Base-by-base conservation (phyloP, 2,329 filamentous ascomycete species). In the Epichloe bromicola region DNA sequence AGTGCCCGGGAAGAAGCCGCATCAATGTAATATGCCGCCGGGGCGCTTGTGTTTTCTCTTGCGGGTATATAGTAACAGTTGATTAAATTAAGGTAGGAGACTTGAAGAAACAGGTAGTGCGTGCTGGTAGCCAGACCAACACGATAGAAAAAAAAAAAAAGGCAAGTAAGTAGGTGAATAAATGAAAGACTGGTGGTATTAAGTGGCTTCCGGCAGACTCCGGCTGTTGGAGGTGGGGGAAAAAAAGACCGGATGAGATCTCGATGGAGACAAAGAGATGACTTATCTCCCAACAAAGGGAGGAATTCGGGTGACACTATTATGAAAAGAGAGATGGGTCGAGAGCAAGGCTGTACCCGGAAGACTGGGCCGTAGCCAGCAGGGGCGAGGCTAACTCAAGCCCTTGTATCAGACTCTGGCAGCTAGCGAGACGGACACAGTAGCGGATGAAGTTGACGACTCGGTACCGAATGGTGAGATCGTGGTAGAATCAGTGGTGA, bases 41-140 rank as follows among this genome's bases (percentile, higher is more conserved):
- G 19, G 26, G 23, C 44, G n/a, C 49, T n/a, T 30, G 37, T 46
- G 6, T 34, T n/a, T 36, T 40, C 39, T 39, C 19, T 43, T 26
- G 37, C 14, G n/a, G 39, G 34, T 48, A 3, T 39, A 37, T 34
- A 44, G 45, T 51, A 45, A 34, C 30, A 12, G 46, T 43, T 34
- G 40, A 20, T 34, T 46, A 14, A 37, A 40, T 40, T 33, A 34
- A 17, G 20, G 3, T 19, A 2, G 26, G 42, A 34, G 42, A 30
- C 12, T 14, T 12, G 30, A 39, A 47, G 4, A 44, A 41, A 34
- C 26, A 56, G 60, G 57, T 58, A 54, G 56, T 53, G 60, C 55
- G 64, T 63, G 62, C 65, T 71, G 70, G 71, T 73, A 72, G 69
- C 76, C 77, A 70, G 73, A 75, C 76, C 75, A 67, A 75, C 71